These are phyloP conservation scores for Trypanosoma theileri DNA, from an alignment of 208 protist species.

Conservation along the genomic window DNA sequence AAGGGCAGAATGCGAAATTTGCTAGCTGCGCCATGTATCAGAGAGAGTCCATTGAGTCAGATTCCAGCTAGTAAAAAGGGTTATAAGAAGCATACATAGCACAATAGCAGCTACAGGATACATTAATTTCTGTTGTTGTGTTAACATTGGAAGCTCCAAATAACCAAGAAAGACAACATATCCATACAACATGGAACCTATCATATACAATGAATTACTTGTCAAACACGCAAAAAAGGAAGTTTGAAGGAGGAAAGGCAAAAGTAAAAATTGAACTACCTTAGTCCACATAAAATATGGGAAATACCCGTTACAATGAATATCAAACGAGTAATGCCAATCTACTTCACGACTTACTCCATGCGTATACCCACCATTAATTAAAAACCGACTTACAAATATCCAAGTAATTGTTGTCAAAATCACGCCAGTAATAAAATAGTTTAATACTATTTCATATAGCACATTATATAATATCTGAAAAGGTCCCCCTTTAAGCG, in stretches of 20 bases:
- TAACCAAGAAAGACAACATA: slow-evolving; percentile 94
- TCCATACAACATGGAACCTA: slow-evolving; percentile 74
- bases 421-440: slow-evolving; percentile 63
- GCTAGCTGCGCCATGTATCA: slow-evolving; percentile 22
- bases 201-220: slow-evolving; percentile 62
- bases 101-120: slow-evolving; percentile 82
- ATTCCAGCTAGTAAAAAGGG: slow-evolving; percentile 42
- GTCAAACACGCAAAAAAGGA: slow-evolving; percentile 40
- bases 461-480: slow-evolving; percentile 46
- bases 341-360: slow-evolving; percentile 82
- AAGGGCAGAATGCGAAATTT: no score
- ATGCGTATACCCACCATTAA: slow-evolving; percentile 28
- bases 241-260: slow-evolving; percentile 51
- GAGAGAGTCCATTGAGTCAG: slow-evolving; percentile 32
- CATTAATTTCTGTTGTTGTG: slow-evolving; percentile 83
- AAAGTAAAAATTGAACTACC: slow-evolving; percentile 82
- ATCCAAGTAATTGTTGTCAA: slow-evolving; percentile 73
- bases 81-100: slow-evolving; percentile 48
- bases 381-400: slow-evolving; percentile 66
- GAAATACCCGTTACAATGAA: slow-evolving; percentile 98
- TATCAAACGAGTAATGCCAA: slow-evolving; percentile 95
- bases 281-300: slow-evolving; percentile 93
- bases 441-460: slow-evolving; percentile 68
- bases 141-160: slow-evolving; percentile 88
- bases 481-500: slow-evolving; percentile 24